These are phyloP conservation scores for Mycena rebaudengoi DNA, from an alignment of 768 basidiomycete species.

Conservation along the genomic window DNA sequence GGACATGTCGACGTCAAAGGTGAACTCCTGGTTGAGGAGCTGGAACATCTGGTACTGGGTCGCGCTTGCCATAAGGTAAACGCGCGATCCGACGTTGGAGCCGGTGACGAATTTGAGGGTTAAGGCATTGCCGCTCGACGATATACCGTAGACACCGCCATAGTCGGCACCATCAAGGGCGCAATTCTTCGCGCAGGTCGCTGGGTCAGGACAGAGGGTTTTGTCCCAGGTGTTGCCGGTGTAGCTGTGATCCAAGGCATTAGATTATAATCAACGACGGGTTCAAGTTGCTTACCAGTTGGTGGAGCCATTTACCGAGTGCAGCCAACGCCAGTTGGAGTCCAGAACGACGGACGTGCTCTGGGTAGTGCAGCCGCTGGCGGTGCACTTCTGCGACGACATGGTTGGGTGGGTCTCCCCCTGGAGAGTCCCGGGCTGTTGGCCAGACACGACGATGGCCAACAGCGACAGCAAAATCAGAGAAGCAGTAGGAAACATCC, in stretches of 20 bases:
- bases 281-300: no score
- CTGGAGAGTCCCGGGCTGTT: conserved; percentile 58
- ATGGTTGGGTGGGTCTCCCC: conserved; percentile 61
- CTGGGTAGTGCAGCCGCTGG: conserved; percentile 50
- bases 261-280: no score
- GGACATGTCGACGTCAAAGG: conserved; percentile 54
- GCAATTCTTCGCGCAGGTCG: conserved; percentile 54
- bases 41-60: conserved; percentile 53
- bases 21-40: conserved; percentile 59
- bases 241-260: no score
- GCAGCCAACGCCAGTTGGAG: conserved; percentile 63
- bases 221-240: conserved; percentile 64
- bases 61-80: conserved; percentile 59
- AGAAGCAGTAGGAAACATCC: conserved; percentile 50
- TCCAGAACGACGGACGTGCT: conserved; percentile 55
- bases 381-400: conserved; percentile 56
- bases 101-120: conserved; percentile 58
- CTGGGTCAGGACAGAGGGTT: conserved; percentile 56
- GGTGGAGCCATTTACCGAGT: conserved; percentile 44
- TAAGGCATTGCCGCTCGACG: conserved; percentile 52
- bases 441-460: conserved; percentile 55
- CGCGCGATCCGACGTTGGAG: conserved; percentile 49
- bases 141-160: conserved; percentile 59
- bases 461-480: conserved; percentile 49
- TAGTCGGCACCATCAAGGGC: conserved; percentile 58